Conservation (phyloP, 2,329 filamentous ascomycete genomes). For the Aspergillus jensenii region DNA sequence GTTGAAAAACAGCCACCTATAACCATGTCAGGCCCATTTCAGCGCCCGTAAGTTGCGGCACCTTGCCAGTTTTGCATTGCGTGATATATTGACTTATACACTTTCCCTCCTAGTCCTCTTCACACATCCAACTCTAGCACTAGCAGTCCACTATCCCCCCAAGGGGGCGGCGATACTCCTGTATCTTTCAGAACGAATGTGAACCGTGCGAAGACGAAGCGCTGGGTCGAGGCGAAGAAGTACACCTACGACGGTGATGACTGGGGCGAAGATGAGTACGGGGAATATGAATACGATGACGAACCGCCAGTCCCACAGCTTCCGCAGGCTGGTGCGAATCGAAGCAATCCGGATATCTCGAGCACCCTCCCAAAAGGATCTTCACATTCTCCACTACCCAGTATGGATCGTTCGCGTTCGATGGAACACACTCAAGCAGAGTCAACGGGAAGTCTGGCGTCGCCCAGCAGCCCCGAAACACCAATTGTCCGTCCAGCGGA, state of each 20-base stretch:
- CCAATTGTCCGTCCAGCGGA: constrained; percentile 73
- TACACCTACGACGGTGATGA: constrained; percentile 90
- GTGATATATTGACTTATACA: background rate
- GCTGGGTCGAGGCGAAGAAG: constrained; percentile 89
- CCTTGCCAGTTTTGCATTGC: background rate
- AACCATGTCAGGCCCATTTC: constrained; percentile 29
- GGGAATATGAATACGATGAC: constrained; percentile 64
- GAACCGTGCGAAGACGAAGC: constrained; percentile 84
- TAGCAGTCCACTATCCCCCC: constrained; percentile 30
- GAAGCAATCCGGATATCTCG: constrained; percentile 25
- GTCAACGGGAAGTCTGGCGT: constrained; percentile 17
- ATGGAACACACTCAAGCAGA: constrained; percentile 31
- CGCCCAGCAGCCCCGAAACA: constrained; percentile 48
- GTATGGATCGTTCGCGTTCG: constrained; percentile 41
- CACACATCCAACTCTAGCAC: constrained; percentile 23
- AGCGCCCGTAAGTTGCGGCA: constrained; percentile 26
- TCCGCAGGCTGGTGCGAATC: constrained; percentile 25
- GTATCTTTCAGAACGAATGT: constrained; percentile 79
- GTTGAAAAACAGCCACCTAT: constrained; percentile 6
- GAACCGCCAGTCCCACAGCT: constrained; percentile 47
- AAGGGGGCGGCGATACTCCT: constrained; percentile 38
- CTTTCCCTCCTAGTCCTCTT: constrained; percentile 7
- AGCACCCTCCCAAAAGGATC: constrained; percentile 11
- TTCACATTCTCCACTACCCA: constrained; percentile 16
- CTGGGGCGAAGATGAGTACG: constrained; percentile 71